Base-by-base conservation (phyloP, 805 yeast species). In the Saccharomycopsis microspora region DNA sequence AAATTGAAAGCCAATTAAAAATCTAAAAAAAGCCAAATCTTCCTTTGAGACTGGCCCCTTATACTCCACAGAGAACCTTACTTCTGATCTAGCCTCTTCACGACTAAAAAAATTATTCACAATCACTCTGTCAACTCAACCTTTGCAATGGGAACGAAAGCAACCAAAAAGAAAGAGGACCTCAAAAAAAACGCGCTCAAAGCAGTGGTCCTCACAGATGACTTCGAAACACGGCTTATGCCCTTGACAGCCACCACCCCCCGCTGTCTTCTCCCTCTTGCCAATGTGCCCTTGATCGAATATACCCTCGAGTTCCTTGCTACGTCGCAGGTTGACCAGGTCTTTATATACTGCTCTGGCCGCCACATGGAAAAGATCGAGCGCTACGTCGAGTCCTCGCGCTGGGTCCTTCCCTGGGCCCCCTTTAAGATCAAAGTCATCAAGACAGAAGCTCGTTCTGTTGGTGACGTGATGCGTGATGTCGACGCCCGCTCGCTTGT, bases 381-480 rank as follows among this genome's bases (percentile, higher is more conserved):
- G 61, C 75, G 72, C 37, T 93, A 93, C 60, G 80, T 93, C 44
- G 86, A 82, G 55, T 60, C 66, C 4, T 80, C 86, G 34, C 81
- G 80, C 59, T 85, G 93, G 93, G 69, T 67, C 33, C 58, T 69
- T 11, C 70, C 78, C 1, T 76, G 80, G 60, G 77, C 95, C 2
- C 96, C 97, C 1, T 90, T 93, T 63, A 42, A 44, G 19, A 74
- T 93, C 41, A 76, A 78, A 43, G 76, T 90, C 46, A 75, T 85
- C 71, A 78, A 94, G 29, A 77, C 87, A 43, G 96, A 90, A 62
- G 80, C 93, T 7, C 69, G 89, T 63, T 85, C 95, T 31, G 95
- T 90, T 7, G 98, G 98, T 55, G 98, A 93, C 66, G 94, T 95
- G 27, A 85, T 93, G 95, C 75, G 98, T 62, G 97, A 90, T 60